phyloP scores from a whole-genome alignment of 2,329 filamentous ascomycete species.

The Boeremia exigua region DNA sequence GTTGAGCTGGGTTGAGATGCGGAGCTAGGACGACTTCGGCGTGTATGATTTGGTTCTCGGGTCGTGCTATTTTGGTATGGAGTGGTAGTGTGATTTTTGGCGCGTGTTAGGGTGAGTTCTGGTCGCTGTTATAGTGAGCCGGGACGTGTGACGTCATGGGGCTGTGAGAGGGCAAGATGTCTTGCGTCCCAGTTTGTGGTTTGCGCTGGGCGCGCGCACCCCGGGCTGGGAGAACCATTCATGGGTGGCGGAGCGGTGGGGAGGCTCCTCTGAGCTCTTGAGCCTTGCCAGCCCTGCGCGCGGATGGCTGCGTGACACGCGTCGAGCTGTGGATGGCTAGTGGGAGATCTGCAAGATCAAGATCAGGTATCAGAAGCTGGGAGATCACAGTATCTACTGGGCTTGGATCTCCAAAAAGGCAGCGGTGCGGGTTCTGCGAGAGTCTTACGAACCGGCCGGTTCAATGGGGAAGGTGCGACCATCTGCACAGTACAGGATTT shows the following conservation, averaged over 20 bases:
- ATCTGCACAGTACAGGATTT: no score
- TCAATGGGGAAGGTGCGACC: no score
- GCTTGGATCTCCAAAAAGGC: no score
- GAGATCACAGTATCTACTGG: background rate
- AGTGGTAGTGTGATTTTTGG: slow-evolving; percentile 5
- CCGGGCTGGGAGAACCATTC: slow-evolving; percentile 1
- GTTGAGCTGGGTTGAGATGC: background rate
- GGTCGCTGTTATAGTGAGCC: slow-evolving; percentile 9
- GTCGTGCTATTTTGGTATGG: slow-evolving; percentile 9
- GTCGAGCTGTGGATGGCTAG: background rate
- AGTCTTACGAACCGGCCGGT: no score
- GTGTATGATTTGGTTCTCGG: slow-evolving; percentile 3
- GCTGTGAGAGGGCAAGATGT: slow-evolving; percentile 7
- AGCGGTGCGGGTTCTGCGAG: no score
- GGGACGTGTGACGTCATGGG: slow-evolving; percentile 7
- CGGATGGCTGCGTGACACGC: background rate
- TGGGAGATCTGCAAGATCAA: background rate
- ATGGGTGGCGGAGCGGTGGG: background rate
- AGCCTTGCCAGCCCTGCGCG: background rate
- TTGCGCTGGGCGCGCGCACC: slow-evolving; percentile 1
- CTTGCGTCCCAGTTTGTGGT: background rate
- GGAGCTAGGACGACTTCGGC: background rate
- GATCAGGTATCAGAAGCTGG: background rate
- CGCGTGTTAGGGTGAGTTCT: slow-evolving; percentile 1
- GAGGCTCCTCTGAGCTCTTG: slow-evolving; percentile 4